Conservation (phyloP, 495 filamentous ascomycete species). For the Aspergillus olivimuriae region DNA sequence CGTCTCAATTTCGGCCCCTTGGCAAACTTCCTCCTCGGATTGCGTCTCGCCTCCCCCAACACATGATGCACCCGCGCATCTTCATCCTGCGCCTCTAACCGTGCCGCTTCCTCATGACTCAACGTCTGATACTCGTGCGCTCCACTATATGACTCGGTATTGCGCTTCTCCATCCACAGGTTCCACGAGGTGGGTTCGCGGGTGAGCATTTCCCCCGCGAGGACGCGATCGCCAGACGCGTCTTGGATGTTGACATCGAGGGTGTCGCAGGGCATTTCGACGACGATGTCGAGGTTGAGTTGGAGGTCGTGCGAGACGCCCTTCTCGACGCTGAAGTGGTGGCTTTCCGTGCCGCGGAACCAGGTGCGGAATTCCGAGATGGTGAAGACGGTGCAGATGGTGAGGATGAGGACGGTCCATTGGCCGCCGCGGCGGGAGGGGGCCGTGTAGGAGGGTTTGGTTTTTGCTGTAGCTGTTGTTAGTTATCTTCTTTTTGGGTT, state of each 20-base stretch:
- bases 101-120: constrained; percentile 37
- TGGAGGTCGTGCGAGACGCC: constrained; percentile 80
- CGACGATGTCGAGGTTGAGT: constrained; percentile 90
- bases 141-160: constrained; percentile 57
- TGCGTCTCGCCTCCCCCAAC: constrained; percentile 36
- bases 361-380: constrained; percentile 72
- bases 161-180: constrained; percentile 72
- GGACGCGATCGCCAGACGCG: constrained; percentile 82
- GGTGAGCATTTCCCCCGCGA: constrained; percentile 68
- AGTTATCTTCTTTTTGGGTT: no score
- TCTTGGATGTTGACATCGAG: constrained; percentile 98
- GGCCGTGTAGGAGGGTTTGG: constrained; percentile 85
- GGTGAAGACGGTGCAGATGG: constrained; percentile 65
- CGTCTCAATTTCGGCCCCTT: constrained; percentile 65
- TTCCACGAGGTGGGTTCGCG: constrained; percentile 73
- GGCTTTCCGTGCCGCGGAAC: constrained; percentile 74
- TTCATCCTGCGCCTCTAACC: constrained; percentile 40
- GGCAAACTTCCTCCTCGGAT: constrained; percentile 47
- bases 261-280: constrained; percentile 83
- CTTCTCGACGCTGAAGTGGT: constrained; percentile 93
- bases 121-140: constrained; percentile 47
- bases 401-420: constrained; percentile 80
- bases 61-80: constrained; percentile 50
- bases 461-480: constrained; percentile 62
- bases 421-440: constrained; percentile 78